phyloP scores from a whole-genome alignment of 2,329 filamentous ascomycete genomes.

The Hypoxylon sp. region DNA sequence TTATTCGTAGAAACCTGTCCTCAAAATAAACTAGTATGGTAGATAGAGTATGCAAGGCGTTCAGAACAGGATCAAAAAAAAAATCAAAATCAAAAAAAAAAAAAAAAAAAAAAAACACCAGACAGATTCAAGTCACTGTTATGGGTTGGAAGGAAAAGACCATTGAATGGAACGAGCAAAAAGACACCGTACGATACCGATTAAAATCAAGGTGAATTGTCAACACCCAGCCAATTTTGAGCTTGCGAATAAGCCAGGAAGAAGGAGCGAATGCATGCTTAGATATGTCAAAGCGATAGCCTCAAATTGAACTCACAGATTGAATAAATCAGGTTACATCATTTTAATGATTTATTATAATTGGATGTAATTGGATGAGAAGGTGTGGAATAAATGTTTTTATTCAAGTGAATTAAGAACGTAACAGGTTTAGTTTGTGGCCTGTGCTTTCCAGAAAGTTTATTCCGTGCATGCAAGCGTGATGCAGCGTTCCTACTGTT shows the following conservation, averaged over 20 bases:
- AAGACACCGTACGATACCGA: neutral
- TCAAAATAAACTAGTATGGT: neutral
- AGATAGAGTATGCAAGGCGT: neutral
- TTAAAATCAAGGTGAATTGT: neutral
- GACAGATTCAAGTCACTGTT: neutral
- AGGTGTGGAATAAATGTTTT: conserved; percentile 10
- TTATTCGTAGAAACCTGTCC: neutral
- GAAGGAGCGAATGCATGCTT: neutral
- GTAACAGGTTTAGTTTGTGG: conserved; percentile 13
- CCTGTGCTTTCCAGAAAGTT: conserved; percentile 28
- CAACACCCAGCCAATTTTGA: neutral
- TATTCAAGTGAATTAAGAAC: conserved; percentile 1
- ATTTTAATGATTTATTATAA: neutral
- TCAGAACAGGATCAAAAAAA: neutral
- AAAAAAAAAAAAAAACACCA: neutral
- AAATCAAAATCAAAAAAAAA: neutral
- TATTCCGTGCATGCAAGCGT: conserved; percentile 30
- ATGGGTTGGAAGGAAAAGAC: neutral
- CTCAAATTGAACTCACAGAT: conserved; percentile 3
- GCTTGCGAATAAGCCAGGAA: neutral
- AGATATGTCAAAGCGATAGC: neutral
- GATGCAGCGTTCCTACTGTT: conserved; percentile 24
- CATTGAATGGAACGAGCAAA: neutral
- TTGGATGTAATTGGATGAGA: conserved; percentile 6
- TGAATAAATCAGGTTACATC: conserved; percentile 8